Evolutionary conservation across 2,329 filamentous ascomycete species (phyloP), one percentile per base, ranked within the genome.

Genomic region (Huntiella bhutanensis): DNA sequence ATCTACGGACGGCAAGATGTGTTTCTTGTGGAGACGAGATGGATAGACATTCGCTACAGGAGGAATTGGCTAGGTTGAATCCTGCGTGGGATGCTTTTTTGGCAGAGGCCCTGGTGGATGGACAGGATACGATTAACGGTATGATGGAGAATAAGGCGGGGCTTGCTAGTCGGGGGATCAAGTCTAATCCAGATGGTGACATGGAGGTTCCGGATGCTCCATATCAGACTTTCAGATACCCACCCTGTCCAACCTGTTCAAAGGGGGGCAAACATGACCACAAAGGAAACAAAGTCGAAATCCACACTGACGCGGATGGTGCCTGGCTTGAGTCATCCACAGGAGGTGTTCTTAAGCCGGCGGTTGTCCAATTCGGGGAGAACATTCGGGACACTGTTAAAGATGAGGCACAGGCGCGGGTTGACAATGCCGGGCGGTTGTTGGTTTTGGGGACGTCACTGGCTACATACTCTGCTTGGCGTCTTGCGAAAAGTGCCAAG

Each of bases 341-440:
- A 2, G 83, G 77, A 0, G 91, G 88, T 2, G 75, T 96, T 34
- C 60, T 98, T 47, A 96, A 96, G 58, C 91, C 91, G 3, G 83
- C 83, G 1, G 87, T 98, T 2, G 78, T 87, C 55, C 95, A 96
- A 85, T 96, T 96, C 59, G 91, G 91, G 12, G 91, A 96, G 62
- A 87, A 76, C 50, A 93, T 96, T 43, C 67, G 73, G 0, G 60
- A 63, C 1, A 56, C 63, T 1, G 77, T 87, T 33, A 95, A 92
- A 59, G 60, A 65, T 1, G 77, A 76, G 0, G 88, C 87, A 1
- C 87, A 96, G 57, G 64, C 75, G 22, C 81, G 82, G 10, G 75
- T 96, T 43, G 83, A 95, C 55, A 70, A 71, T 22, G 82, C 85
- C 1, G 77, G 76, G 4, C 74, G 75, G 49, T 62, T 96, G 33